Base-by-base conservation (phyloP, 2,329 filamentous ascomycete genomes). In the Colletotrichum spaethianum region DNA sequence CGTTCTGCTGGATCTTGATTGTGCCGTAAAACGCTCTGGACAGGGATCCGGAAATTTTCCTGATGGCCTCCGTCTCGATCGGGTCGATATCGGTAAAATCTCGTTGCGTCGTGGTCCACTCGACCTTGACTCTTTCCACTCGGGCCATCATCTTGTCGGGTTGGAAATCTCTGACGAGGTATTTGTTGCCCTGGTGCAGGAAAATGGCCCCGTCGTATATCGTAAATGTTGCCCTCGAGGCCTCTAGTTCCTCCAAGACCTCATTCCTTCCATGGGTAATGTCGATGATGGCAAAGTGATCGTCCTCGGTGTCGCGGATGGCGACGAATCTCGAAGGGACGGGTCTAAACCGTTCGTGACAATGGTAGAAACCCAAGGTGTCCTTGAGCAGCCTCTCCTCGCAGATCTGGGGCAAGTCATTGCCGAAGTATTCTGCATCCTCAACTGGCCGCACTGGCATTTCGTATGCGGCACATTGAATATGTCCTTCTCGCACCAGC, bases 201-300 rank as follows among this genome's bases (percentile, higher is more conserved):
- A 97, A 99, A 74, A 99, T 98, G 55, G 94, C 96, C 16, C 96
- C 96, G 80, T 98, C 96, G 81, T 99, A 99, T 72, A 99, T 89
- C 1, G 95, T 98, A 82, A 98, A 98, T 75, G 94, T 96, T 1
- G 96, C 96, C n/a, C 96, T 91, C 1, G 93, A 96, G 1, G 95
- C 94, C 82, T 98, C 96, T n/a, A 99, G 88, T 82, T 98, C 95
- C 84, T 99, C 96, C 1, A 99, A 88, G 0, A 99, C 93, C 0
- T 92, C 85, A 79, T 98, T 98, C 66, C 90, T 90, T 33, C 92
- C 92, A 75, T 96, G 90, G 0, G 94, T 96, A 18, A 93, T 92
- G 83, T 99, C 94, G 63, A 99, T 90, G 62, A 99, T 93, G 31
- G 96, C 96, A 79, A 98, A 98, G 78, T 97, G 93, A n/a, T 94